These are phyloP conservation scores for Penicillium crystallinum DNA, from an alignment of 495 filamentous ascomycete genomes.

Conservation along the genomic window DNA sequence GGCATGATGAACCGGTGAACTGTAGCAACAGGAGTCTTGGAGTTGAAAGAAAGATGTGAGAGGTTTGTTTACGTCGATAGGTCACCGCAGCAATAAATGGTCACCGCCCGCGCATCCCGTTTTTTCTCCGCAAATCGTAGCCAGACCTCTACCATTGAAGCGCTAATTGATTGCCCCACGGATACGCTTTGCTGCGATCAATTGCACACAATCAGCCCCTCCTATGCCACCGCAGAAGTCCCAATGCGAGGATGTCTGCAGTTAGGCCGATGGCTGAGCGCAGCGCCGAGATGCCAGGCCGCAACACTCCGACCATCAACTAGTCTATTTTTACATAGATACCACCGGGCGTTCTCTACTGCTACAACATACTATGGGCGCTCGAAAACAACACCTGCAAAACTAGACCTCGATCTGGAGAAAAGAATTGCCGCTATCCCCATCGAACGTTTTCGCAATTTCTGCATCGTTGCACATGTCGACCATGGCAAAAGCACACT, in stretches of 20 bases:
- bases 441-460: slow-evolving; percentile 85
- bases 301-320: slow-evolving; percentile 34
- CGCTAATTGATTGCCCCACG: neutral
- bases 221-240: slow-evolving; percentile 40
- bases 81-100: slow-evolving; percentile 9
- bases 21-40: neutral
- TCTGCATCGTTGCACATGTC: slow-evolving; percentile 98
- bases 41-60: slow-evolving; percentile 13
- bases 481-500: slow-evolving; percentile 98
- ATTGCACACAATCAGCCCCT: slow-evolving; percentile 9
- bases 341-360: slow-evolving; percentile 36
- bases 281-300: slow-evolving; percentile 35
- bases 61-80: slow-evolving; percentile 34
- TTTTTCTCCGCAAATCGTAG: slow-evolving; percentile 28
- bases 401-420: slow-evolving; percentile 57
- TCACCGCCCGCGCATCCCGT: slow-evolving; percentile 24
- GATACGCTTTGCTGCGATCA: neutral
- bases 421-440: slow-evolving; percentile 80
- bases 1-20: slow-evolving; percentile 26
- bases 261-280: slow-evolving; percentile 48
- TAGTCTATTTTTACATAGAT: slow-evolving; percentile 16
- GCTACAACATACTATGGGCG: slow-evolving; percentile 33
- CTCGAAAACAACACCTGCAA: slow-evolving; percentile 19
- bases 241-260: slow-evolving; percentile 55
- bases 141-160: neutral